Percentiles rank a stretch among this genome's conserved stretches.
Conservation (phyloP, 306 rosid species). For the Medicago lupulina region DNA sequence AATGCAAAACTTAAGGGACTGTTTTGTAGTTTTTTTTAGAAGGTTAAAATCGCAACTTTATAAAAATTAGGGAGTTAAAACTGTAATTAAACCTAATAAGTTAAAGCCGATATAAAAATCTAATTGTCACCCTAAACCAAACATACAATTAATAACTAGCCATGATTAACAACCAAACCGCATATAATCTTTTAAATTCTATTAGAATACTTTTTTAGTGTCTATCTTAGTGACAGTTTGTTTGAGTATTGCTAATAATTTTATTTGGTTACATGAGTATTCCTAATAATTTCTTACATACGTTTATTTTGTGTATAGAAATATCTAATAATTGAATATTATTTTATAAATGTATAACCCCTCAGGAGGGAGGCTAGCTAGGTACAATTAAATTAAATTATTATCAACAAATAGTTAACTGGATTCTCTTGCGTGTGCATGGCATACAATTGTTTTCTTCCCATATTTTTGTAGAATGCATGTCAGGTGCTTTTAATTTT, state of each 20-base stretch:
- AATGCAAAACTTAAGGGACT: no score
- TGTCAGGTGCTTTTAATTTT: slow-evolving; percentile 42
- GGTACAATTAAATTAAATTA: slow-evolving; percentile 20
- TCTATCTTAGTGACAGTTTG: neutral
- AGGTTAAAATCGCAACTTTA: no score
- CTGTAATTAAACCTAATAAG: no score
- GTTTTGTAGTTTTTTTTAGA: no score
- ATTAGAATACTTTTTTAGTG: neutral
- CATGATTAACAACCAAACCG: neutral
- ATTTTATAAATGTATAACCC: neutral
- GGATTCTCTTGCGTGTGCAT: slow-evolving; percentile 58
- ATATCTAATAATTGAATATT: neutral
- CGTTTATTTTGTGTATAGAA: neutral
- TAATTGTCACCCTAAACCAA: no score
- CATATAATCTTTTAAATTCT: neutral
- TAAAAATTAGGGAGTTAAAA: no score
- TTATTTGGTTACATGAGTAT: neutral
- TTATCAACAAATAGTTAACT: slow-evolving; percentile 33
- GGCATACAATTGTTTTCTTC: slow-evolving; percentile 58
- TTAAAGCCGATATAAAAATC: no score
- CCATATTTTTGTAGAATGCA: slow-evolving; percentile 49
- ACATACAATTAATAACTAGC: neutral
- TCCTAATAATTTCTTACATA: neutral
- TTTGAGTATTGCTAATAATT: neutral
- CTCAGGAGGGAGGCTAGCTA: neutral